Evolutionary conservation across 2,329 filamentous ascomycete species (phyloP).

Genomic region (Myriosclerotinia scirpicola): DNA sequence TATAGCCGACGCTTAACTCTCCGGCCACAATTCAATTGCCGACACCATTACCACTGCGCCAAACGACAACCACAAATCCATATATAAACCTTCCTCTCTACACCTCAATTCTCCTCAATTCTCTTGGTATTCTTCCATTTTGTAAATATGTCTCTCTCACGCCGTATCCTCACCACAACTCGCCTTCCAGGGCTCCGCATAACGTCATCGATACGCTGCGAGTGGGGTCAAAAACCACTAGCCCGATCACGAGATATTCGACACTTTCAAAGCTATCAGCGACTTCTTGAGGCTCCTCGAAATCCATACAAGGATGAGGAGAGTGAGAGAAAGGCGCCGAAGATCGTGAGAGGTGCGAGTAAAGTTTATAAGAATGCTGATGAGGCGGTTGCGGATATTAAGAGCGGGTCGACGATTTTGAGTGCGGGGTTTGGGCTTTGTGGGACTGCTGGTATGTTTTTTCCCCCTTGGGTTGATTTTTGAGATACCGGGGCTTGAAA

Average conservation of each 20-base stretch:
- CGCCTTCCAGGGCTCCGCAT: slow-evolving; percentile 15
- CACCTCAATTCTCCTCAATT: not conserved
- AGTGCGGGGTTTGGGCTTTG: slow-evolving; percentile 68
- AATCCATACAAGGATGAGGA: slow-evolving; percentile 19
- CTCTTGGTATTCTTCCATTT: not conserved
- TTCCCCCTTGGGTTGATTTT: not conserved
- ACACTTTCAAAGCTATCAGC: slow-evolving; percentile 19
- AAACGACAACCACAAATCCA: not conserved
- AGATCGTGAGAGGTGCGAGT: slow-evolving; percentile 25
- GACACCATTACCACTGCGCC: not conserved
- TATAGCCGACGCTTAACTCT: slow-evolving; percentile 13
- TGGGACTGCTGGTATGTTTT: slow-evolving; percentile 9
- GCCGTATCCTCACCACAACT: slow-evolving; percentile 17
- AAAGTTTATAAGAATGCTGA: slow-evolving; percentile 28
- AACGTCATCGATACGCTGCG: slow-evolving; percentile 14
- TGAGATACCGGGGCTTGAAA: not conserved
- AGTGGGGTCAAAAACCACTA: slow-evolving; percentile 12
- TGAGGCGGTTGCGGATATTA: slow-evolving; percentile 27
- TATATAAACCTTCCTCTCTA: not conserved
- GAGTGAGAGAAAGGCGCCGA: slow-evolving; percentile 16
- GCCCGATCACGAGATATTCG: slow-evolving; percentile 20
- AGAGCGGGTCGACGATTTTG: slow-evolving; percentile 65
- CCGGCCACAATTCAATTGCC: slow-evolving; percentile 16
- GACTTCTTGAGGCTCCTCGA: slow-evolving; percentile 20
- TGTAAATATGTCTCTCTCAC: slow-evolving; percentile 21